Evolutionary conservation across 306 rosid species (phyloP).

Genomic region (Elaeagnus macrophylla): DNA sequence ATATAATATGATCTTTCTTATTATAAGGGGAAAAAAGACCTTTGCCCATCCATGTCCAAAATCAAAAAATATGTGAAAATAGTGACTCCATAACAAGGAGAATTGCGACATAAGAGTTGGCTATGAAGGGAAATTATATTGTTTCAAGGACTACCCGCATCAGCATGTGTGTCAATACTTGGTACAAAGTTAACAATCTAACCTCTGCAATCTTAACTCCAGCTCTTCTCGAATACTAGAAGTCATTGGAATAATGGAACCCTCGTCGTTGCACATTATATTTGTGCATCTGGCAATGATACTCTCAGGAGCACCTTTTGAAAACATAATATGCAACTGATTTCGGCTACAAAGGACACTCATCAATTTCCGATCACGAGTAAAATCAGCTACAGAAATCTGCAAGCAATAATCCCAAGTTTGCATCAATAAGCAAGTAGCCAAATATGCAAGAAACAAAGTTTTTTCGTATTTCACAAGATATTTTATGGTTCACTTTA

Average conservation of each 20-base stretch:
- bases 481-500: too few relatives aligned
- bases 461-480: background rate
- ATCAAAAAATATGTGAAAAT: too few relatives aligned
- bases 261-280: slow-evolving; percentile 69
- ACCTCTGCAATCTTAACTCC: slow-evolving; percentile 74
- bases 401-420: slow-evolving; percentile 40
- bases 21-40: too few relatives aligned
- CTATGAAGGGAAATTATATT: background rate
- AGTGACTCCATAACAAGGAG: background rate
- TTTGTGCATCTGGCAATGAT: slow-evolving; percentile 70
- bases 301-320: slow-evolving; percentile 98
- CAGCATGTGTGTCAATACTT: slow-evolving; percentile 2
- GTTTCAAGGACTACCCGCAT: background rate
- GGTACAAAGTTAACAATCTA: slow-evolving; percentile 6
- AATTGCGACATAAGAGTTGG: background rate
- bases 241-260: slow-evolving; percentile 65
- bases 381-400: slow-evolving; percentile 70
- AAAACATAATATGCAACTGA: slow-evolving; percentile 64
- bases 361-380: slow-evolving; percentile 98
- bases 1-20: too few relatives aligned
- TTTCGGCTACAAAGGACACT: slow-evolving; percentile 86
- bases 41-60: too few relatives aligned
- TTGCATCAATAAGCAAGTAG: slow-evolving; percentile 13
- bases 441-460: background rate
- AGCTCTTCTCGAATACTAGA: slow-evolving; percentile 61